Evolutionary conservation across 139 green algal species (phyloP).

Genomic region (Coelastrella sp.): DNA sequence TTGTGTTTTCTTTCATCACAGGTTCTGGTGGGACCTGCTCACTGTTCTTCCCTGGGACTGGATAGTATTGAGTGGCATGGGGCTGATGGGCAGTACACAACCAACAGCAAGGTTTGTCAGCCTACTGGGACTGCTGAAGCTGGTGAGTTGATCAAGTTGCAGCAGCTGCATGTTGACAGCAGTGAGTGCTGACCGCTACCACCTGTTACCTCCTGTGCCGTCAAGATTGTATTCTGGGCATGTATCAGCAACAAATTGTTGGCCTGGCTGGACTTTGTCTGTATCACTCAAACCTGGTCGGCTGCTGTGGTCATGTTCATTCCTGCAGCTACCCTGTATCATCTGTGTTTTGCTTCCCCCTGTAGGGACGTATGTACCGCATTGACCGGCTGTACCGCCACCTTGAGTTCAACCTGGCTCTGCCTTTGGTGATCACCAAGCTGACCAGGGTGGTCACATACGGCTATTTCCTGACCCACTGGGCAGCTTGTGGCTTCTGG

Average conservation of each 20-base stretch:
- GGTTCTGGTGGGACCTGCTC: constrained; percentile 40
- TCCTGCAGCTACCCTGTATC: neutral
- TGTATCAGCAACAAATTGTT: too few relatives aligned
- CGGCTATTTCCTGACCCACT: constrained; percentile 45
- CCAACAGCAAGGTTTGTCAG: constrained; percentile 2
- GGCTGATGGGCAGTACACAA: constrained; percentile 10
- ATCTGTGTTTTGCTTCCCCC: too few relatives aligned
- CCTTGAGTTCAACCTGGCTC: constrained; percentile 44
- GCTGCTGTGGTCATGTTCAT: too few relatives aligned
- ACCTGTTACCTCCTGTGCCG: too few relatives aligned
- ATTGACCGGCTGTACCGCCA: constrained; percentile 42
- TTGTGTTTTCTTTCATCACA: neutral
- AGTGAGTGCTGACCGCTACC: neutral
- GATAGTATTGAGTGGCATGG: constrained; percentile 28
- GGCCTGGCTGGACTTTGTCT: too few relatives aligned
- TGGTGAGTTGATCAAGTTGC: constrained; percentile 3
- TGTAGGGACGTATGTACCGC: constrained; percentile 48
- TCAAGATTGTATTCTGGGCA: too few relatives aligned
- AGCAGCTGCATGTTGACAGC: neutral
- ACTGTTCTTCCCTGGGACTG: constrained; percentile 40
- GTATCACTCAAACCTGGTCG: too few relatives aligned
- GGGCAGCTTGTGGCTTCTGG: constrained; percentile 34
- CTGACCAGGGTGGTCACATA: constrained; percentile 16
- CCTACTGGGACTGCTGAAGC: constrained; percentile 32
- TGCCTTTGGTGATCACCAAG: constrained; percentile 39